Conservation (phyloP, 2,329 filamentous ascomycete genomes). For the Pseudogymnoascus sp. region DNA sequence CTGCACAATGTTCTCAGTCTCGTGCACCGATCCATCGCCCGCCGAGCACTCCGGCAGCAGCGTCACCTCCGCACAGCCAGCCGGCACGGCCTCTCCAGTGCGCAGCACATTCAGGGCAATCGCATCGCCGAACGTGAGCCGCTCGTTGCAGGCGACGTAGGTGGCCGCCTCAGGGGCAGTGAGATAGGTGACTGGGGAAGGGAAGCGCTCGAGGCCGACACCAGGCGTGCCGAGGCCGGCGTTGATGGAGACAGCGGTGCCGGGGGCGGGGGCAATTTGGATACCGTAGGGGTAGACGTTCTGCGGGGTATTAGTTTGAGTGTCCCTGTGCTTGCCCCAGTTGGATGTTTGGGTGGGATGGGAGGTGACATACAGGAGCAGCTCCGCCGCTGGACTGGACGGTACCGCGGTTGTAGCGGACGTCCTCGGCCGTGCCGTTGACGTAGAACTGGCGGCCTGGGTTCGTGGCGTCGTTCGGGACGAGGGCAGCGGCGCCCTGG, state of each 20-base stretch:
- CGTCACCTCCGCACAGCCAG: slow-evolving; percentile 34
- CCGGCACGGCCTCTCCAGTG: slow-evolving; percentile 29
- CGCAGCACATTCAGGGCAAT: slow-evolving; percentile 33
- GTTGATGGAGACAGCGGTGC: slow-evolving; percentile 29
- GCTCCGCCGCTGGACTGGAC: slow-evolving; percentile 35
- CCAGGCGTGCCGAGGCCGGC: slow-evolving; percentile 31
- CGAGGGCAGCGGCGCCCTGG: slow-evolving; percentile 31
- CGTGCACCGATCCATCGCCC: slow-evolving; percentile 32
- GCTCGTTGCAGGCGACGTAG: slow-evolving; percentile 35
- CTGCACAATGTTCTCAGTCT: slow-evolving; percentile 29
- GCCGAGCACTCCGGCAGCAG: slow-evolving; percentile 37
- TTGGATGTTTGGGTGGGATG: neutral
- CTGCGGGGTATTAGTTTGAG: neutral
- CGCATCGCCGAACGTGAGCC: slow-evolving; percentile 34
- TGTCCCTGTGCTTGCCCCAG: neutral
- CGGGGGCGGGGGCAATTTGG: slow-evolving; percentile 21
- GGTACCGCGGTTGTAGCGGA: slow-evolving; percentile 25
- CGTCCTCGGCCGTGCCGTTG: slow-evolving; percentile 37
- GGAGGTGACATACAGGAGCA: slow-evolving; percentile 22
- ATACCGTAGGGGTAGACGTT: slow-evolving; percentile 31
- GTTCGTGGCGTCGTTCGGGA: slow-evolving; percentile 14
- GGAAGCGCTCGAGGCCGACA: slow-evolving; percentile 29
- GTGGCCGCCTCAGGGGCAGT: slow-evolving; percentile 24
- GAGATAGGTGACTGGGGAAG: slow-evolving; percentile 28
- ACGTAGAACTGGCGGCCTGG: slow-evolving; percentile 37